Evolutionary conservation across 2,329 filamentous ascomycete genomes (phyloP), one percentile per base, ranked within the genome.

Genomic region (Onygena corvina): DNA sequence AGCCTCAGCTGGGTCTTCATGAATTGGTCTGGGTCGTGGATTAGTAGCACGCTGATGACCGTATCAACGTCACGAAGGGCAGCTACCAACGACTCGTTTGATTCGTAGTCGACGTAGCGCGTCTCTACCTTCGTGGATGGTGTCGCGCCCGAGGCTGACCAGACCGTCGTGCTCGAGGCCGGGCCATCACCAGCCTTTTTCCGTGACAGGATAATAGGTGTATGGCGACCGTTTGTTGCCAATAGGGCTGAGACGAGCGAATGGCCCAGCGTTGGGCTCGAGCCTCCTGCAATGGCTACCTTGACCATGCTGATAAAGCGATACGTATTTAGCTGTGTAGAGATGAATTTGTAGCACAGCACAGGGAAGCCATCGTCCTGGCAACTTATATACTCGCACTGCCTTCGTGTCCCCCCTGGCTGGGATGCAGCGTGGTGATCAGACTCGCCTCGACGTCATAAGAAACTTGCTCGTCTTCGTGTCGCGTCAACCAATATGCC

Each of bases 1-100:
- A 76, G 61, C 3, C 62, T 62, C 3, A 69, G 59, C 47, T 76
- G 67, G 3, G 62, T 53, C 5, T 52, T 51, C n/a, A 57, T 51
- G 54, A 53, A 60, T 9, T 54, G 55, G 6, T 58, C 57, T 12
- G 52, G 49, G 47, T 57, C 44, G 50, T 54, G 52, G 46, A 54
- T 29, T 30, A 59, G 53, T 48, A 61, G 46, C 53, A 58, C 47
- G 52, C 57, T 60, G 38, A 61, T 53, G 18, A 64, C 54, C 2
- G 57, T 60, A 35, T 63, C 42, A 20, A 62, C 46, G 31, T 55
- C 60, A 23, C 48, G 31, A 29, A 60, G 54, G 18, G 55, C 55
- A 9, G 34, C n/a, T 29, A 46, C 33, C 20, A 65, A 53, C 6
- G 55, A 54, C 6, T 47, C n/a, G 4, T 51, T 42, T 21, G 54